A percentile compares a stretch with the other conserved stretches of the same genome.
These are phyloP conservation scores for Pichia sp. DNA, from an alignment of 1,139 yeast species.

Conservation along the genomic window DNA sequence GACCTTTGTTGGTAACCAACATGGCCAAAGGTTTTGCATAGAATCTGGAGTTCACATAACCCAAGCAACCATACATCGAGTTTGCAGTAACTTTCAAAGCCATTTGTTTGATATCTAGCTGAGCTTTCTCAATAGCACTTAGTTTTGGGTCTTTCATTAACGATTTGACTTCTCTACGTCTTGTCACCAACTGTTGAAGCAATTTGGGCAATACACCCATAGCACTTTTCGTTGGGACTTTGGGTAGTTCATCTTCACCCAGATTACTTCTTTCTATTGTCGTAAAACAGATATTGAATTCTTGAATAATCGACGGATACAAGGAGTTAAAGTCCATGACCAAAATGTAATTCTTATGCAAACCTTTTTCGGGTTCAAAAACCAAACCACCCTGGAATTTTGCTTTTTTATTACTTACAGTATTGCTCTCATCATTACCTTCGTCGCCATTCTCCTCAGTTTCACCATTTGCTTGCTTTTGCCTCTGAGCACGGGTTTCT, in stretches of 20 bases:
- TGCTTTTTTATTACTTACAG: slow-evolving; percentile 63
- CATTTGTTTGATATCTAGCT: slow-evolving; percentile 92
- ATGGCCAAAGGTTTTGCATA: slow-evolving; percentile 95
- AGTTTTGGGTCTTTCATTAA: slow-evolving; percentile 73
- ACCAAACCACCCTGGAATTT: slow-evolving; percentile 92
- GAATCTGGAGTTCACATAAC: slow-evolving; percentile 85
- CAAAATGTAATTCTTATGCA: slow-evolving; percentile 80
- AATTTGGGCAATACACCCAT: slow-evolving; percentile 87
- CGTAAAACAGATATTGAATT: slow-evolving; percentile 93
- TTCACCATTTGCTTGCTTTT: slow-evolving; percentile 22
- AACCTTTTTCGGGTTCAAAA: slow-evolving; percentile 93
- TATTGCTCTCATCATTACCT: slow-evolving; percentile 42
- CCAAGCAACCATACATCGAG: slow-evolving; percentile 99
- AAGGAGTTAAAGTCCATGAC: slow-evolving; percentile 98
- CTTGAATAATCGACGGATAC: slow-evolving; percentile 97
- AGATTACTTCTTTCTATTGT: slow-evolving; percentile 74
- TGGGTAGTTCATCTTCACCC: slow-evolving; percentile 64
- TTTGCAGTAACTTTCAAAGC: slow-evolving; percentile 96
- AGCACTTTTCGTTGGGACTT: slow-evolving; percentile 55
- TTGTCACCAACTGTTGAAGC: slow-evolving; percentile 75
- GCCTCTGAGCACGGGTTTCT: slow-evolving; percentile 49
- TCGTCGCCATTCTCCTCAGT: slow-evolving; percentile 18
- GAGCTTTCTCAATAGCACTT: slow-evolving; percentile 58
- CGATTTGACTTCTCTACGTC: slow-evolving; percentile 91
- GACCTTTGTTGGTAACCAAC: slow-evolving; percentile 91